Base-by-base conservation (phyloP, 1,284 basidiomycete species). In the Pseudozyma sp. region DNA sequence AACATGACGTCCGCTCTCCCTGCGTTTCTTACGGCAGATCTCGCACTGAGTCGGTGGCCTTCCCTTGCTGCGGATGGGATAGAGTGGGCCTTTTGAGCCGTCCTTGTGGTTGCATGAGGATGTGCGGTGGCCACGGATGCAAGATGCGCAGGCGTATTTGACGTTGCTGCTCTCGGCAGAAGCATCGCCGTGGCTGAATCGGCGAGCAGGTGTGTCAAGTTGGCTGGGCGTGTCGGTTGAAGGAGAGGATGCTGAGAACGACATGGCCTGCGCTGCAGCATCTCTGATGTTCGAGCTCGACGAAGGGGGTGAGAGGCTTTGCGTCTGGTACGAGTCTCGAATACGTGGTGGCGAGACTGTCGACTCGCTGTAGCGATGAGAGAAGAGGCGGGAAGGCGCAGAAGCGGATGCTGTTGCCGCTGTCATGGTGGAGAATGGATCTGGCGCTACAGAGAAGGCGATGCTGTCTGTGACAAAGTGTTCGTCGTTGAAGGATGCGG, bases 71-170 rank as follows among this genome's bases (percentile, higher is more conserved):
- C 78, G 74, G 30, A 82, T 74, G 5, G 75, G 71, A 30, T 77
- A 61, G 44, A 82, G 61, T 0, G 75, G 75, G 2, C 79, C 73
- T 31, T 80, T 78, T 34, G 77, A 79, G 24, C 79, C 79, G 53
- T 81, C 79, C 57, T 75, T 76, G 67, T 82, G 80, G 1, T 73
- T 77, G 51, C 80, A 82, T 1, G 67, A 68, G 0, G 79, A 80
- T 2, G 80, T 77, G 16, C 80, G 70, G 52, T 82, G 80, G 10
- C 80, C 80, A 10, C 77, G 71, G 43, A 82, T 82, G 63, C 80
- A 82, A 13, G 76, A 66, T 10, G 71, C 76, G 43, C 80, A 82
- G 1, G 80, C 80, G 17, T 78, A 80, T 68, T 82, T 82, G 54
- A 78, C 55, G 10, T 56, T 43, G n/a, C 29, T 19, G 5, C 50